Evolutionary conservation across 2,329 filamentous ascomycete genomes (phyloP).

Genomic region (Hypocreales sp.): DNA sequence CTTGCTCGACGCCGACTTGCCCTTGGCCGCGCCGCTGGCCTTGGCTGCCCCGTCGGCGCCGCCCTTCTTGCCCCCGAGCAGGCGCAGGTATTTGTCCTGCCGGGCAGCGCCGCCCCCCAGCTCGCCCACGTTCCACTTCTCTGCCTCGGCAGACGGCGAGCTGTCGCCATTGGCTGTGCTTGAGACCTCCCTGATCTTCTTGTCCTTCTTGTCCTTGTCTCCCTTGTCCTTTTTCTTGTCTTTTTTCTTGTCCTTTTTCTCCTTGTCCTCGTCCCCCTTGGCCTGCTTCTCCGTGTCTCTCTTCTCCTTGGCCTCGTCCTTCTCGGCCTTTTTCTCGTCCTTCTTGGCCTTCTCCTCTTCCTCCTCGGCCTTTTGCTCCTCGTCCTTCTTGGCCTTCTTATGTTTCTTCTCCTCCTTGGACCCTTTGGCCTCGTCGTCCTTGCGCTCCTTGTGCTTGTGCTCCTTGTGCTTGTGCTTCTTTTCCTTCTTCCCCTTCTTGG

Average conservation of each 20-base stretch:
- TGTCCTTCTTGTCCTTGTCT: conserved; percentile 4
- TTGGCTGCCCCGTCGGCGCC: conserved; percentile 10
- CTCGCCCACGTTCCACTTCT: conserved; percentile 36
- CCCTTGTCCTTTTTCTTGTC: conserved; percentile 5
- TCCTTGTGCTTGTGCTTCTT: conserved; percentile 8
- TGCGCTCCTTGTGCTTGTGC: conserved; percentile 6
- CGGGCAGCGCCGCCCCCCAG: conserved; percentile 34
- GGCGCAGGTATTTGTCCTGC: conserved; percentile 40
- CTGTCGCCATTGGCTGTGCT: conserved; percentile 9
- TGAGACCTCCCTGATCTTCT: conserved; percentile 6
- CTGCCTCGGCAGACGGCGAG: conserved; percentile 11
- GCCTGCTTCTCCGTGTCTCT: too few species aligned
- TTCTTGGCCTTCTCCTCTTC: conserved; percentile 1
- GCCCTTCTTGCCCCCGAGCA: conserved; percentile 36
- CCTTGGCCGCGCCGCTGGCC: conserved; percentile 7
- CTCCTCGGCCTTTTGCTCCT: conserved; percentile 6
- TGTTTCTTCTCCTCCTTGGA: conserved; percentile 3
- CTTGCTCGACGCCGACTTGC: conserved; percentile 18
- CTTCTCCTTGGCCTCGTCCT: conserved; percentile 4
- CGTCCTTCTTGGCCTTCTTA: conserved; percentile 5
- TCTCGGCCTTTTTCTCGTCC: conserved; percentile 5
- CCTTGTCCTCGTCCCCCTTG: conserved; percentile 7
- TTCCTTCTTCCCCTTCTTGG: conserved; percentile 9
- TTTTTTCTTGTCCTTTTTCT: conserved; percentile 6
- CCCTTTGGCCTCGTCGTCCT: conserved; percentile 3